Percentiles rank a stretch among this genome's conserved stretches.
phyloP scores from a whole-genome alignment of 202 grass and related monocot genomes.

The Carex arenaria region DNA sequence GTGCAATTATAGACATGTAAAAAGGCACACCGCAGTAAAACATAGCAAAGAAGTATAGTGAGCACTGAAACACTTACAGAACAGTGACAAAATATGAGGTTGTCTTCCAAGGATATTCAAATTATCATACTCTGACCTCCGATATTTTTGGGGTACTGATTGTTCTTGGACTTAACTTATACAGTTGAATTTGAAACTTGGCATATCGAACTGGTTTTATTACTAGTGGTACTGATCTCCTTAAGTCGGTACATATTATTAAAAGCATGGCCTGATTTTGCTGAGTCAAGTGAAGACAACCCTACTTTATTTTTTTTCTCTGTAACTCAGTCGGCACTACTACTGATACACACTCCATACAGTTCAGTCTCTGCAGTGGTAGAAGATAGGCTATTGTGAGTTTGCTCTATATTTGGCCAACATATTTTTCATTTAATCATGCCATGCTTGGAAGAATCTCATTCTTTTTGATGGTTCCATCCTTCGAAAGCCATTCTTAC shows the following conservation, averaged over 20 bases:
- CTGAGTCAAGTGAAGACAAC: slow-evolving; percentile 58
- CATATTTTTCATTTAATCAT: slow-evolving; percentile 3
- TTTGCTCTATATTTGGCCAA: background rate
- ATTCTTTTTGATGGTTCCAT: background rate
- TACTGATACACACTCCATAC: background rate
- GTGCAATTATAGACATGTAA: background rate
- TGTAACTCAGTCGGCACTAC: background rate
- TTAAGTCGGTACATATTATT: slow-evolving; percentile 59
- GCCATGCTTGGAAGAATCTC: background rate
- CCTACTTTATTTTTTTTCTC: slow-evolving; percentile 2
- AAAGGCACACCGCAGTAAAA: background rate
- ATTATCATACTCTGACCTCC: background rate
- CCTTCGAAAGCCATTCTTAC: background rate
- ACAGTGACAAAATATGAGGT: background rate
- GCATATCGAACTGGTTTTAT: slow-evolving; percentile 61
- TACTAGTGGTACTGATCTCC: slow-evolving; percentile 63
- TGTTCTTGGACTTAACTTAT: background rate
- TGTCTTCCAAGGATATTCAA: background rate
- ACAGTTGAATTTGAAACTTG: slow-evolving; percentile 80
- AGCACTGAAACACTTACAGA: background rate
- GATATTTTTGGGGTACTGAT: slow-evolving; percentile 7
- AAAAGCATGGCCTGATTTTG: slow-evolving; percentile 77
- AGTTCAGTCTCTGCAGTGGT: background rate
- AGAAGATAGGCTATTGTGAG: background rate
- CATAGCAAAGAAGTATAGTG: background rate